A percentile compares a stretch with the other conserved stretches of the same genome.
phyloP scores from a whole-genome alignment of 306 rosid genomes.

The Sechiopsis laciniata region DNA sequence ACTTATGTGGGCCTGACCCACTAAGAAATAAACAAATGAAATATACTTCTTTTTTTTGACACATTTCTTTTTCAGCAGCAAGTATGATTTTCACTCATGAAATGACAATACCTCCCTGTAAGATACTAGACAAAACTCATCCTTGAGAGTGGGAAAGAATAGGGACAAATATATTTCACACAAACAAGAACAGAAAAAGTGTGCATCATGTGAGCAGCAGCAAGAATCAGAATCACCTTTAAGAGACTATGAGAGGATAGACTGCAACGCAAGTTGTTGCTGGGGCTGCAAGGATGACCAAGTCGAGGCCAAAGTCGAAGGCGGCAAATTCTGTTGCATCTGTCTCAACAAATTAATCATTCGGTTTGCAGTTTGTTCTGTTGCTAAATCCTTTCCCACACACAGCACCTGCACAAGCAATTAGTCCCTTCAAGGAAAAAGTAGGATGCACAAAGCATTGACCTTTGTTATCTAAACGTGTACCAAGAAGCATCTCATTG shows the following conservation, averaged over 20 bases:
- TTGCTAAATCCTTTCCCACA: constrained; percentile 88
- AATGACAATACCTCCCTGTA: constrained; percentile 38
- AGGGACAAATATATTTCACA: constrained; percentile 44
- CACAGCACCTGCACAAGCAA: constrained; percentile 57
- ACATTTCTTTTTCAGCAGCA: constrained; percentile 21
- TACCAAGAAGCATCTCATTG: background rate
- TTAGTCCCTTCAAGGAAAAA: constrained; percentile 1
- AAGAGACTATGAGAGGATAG: constrained; percentile 62
- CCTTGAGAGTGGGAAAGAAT: constrained; percentile 69
- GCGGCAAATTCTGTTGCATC: constrained; percentile 92
- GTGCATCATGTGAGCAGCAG: constrained; percentile 16
- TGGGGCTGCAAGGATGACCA: constrained; percentile 97
- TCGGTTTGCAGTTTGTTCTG: constrained; percentile 76
- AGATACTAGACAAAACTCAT: constrained; percentile 48
- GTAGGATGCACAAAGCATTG: constrained; percentile 4
- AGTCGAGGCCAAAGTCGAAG: constrained; percentile 83
- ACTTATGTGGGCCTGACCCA: constrained; percentile 26
- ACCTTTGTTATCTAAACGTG: background rate
- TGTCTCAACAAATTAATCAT: constrained; percentile 78
- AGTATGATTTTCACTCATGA: constrained; percentile 22
- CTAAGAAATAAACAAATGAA: constrained; percentile 35
- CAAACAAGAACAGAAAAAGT: constrained; percentile 24
- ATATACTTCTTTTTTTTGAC: constrained; percentile 46
- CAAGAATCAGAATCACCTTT: constrained; percentile 30
- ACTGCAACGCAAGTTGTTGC: constrained; percentile 89